Evolutionary conservation across 2,329 filamentous ascomycete genomes (phyloP).

Genomic region (Fusarium sp.): DNA sequence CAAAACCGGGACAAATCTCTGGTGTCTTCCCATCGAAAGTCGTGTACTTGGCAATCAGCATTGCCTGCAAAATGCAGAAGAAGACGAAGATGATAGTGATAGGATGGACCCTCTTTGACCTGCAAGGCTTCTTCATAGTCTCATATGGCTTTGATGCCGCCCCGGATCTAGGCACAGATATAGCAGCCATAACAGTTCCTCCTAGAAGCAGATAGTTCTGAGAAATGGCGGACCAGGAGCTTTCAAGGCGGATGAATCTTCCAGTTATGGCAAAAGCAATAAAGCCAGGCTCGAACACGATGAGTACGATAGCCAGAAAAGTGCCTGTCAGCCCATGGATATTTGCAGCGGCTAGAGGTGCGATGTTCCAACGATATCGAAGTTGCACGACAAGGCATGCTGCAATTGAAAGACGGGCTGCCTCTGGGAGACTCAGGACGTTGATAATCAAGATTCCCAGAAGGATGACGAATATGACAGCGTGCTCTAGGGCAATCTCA

Average conservation of each 20-base stretch:
- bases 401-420: slow-evolving; percentile 22
- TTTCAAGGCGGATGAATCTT: neutral
- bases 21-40: neutral
- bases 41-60: slow-evolving; percentile 17
- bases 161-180: neutral
- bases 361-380: neutral
- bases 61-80: slow-evolving; percentile 11
- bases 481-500: slow-evolving; percentile 3
- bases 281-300: neutral
- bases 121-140: neutral
- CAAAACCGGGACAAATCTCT: slow-evolving; percentile 25
- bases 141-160: neutral
- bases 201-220: slow-evolving; percentile 16
- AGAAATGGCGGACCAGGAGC: neutral
- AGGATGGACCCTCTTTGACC: neutral
- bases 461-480: slow-evolving; percentile 10
- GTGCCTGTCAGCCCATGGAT: neutral
- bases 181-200: neutral
- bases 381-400: slow-evolving; percentile 24
- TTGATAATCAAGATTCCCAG: neutral
- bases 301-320: neutral
- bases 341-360: neutral
- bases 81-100: slow-evolving; percentile 5
- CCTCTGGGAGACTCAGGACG: slow-evolving; percentile 8
- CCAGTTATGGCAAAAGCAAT: neutral